Evolutionary conservation across 257 asterid genomes (phyloP), one percentile per base, ranked within the genome.

Genomic region (Solanum peruvianum): DNA sequence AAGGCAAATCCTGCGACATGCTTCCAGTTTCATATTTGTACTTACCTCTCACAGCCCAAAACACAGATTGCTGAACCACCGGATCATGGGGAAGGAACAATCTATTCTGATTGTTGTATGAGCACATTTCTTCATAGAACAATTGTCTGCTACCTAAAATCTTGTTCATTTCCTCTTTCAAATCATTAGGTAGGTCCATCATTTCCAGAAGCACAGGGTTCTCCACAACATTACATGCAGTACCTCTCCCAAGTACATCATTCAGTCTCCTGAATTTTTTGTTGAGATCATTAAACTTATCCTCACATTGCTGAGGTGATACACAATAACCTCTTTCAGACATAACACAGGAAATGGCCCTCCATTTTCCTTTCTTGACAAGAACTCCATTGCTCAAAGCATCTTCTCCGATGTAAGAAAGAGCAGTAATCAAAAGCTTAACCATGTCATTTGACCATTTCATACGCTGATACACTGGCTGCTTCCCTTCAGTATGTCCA

Each of bases 231-330:
- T 87, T 35, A 66, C 81, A 85, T 13, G 92, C 86, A 52, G 11
- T 77, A 12, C 77, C 83, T 20, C 56, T 91, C 27, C 95, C 95
- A 1, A 93, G 92, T 14, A 92, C 69, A 7, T 87, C 91, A 37
- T 86, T 91, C 88, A 94, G 62, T 66, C 92, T 89, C 89, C 87
- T 90, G 87, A 86, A 92, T 90, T 90, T 93, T 58, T 91, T 91
- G 87, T 89, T 92, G 78, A 94, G 87, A 81, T 89, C 93, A 49
- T 93, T 91, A 88, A 92, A 91, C 42, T 94, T 94, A 78, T 93
- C 96, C 89, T 92, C 94, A 83, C 95, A 93, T 80, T 93, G 98
- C 78, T 92, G 96, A 52, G 96, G 93, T 0, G 95, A 92, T 18
- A 92, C 93, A n/a, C 39, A 11, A 78, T 83, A 87, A 39, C 96